These are phyloP conservation scores for Proliferodiscus dingleyae DNA, from an alignment of 2,329 filamentous ascomycete genomes.

Conservation along the genomic window DNA sequence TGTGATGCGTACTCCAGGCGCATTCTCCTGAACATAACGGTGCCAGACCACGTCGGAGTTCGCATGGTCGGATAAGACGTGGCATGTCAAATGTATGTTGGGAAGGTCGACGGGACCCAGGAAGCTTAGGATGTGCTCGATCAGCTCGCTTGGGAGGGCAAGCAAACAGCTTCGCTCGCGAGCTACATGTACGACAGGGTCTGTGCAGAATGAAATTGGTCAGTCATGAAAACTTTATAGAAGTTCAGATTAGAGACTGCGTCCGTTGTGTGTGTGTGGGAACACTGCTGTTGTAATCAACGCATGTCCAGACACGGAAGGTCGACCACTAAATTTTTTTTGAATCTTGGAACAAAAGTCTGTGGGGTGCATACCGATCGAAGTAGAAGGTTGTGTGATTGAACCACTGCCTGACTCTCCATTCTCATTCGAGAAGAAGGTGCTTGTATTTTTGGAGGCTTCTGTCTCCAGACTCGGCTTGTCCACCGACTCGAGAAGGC, in stretches of 20 bases:
- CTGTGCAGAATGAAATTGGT: neutral
- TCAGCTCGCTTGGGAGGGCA: slow-evolving; percentile 66
- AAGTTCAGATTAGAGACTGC: too few species aligned
- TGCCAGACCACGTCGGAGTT: slow-evolving; percentile 69
- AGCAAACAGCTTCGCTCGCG: slow-evolving; percentile 34
- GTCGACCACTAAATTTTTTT: too few species aligned
- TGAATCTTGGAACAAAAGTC: too few species aligned
- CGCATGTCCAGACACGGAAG: too few species aligned
- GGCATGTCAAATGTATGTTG: slow-evolving; percentile 56
- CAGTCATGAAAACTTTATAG: slow-evolving; percentile 3
- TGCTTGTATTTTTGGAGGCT: neutral
- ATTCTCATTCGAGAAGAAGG: neutral
- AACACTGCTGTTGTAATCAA: too few species aligned
- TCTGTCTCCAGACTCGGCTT: slow-evolving; percentile 1
- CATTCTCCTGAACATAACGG: slow-evolving; percentile 59
- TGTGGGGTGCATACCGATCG: neutral
- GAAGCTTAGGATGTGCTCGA: slow-evolving; percentile 65
- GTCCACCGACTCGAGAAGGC: slow-evolving; percentile 14
- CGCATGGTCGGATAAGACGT: slow-evolving; percentile 52
- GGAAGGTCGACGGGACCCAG: slow-evolving; percentile 62
- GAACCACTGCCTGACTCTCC: neutral
- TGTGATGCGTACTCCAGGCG: slow-evolving; percentile 51
- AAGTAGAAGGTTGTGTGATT: neutral
- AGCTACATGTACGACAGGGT: neutral
- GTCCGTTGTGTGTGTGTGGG: too few species aligned